A percentile compares a stretch with the other conserved stretches of the same genome.
phyloP scores from a whole-genome alignment of 1,139 yeast species.

The Debaryomyces sp. region DNA sequence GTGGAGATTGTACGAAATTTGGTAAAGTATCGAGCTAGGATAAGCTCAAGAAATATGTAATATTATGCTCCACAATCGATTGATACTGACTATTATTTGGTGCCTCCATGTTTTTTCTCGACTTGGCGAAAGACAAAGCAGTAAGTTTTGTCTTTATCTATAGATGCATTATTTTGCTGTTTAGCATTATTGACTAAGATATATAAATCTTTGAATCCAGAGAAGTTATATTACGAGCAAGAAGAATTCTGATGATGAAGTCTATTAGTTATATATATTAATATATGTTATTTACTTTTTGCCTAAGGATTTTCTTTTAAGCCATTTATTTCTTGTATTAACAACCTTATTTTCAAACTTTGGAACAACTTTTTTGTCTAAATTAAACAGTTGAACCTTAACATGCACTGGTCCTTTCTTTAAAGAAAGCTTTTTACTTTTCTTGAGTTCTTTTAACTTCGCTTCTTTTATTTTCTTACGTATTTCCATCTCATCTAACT shows the following conservation, averaged over 20 bases:
- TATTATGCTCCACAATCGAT: not conserved
- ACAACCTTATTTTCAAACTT: conserved; percentile 44
- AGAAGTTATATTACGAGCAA: not conserved
- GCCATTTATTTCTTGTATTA: conserved; percentile 57
- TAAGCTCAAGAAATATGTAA: not conserved
- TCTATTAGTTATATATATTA: not conserved
- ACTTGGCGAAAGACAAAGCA: not conserved
- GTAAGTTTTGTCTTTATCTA: not conserved
- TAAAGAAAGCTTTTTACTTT: conserved; percentile 35
- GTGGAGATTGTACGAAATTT: not conserved
- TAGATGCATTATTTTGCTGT: not conserved
- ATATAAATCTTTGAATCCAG: not conserved
- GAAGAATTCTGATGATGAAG: not conserved
- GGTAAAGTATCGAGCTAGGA: not conserved
- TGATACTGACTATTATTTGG: not conserved
- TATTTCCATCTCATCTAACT: conserved; percentile 25
- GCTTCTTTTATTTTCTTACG: conserved; percentile 35
- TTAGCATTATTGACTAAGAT: not conserved
- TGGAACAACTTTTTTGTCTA: conserved; percentile 43
- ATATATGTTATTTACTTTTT: conserved; percentile 26
- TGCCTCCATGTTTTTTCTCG: not conserved
- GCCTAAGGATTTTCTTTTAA: conserved; percentile 55
- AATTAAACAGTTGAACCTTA: conserved; percentile 35
- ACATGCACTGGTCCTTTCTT: conserved; percentile 63
- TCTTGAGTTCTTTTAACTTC: conserved; percentile 46